Percentiles rank a stretch among this genome's conserved stretches.
Conservation (phyloP, 2,329 filamentous ascomycete genomes). For the Phialemoniopsis sp. region DNA sequence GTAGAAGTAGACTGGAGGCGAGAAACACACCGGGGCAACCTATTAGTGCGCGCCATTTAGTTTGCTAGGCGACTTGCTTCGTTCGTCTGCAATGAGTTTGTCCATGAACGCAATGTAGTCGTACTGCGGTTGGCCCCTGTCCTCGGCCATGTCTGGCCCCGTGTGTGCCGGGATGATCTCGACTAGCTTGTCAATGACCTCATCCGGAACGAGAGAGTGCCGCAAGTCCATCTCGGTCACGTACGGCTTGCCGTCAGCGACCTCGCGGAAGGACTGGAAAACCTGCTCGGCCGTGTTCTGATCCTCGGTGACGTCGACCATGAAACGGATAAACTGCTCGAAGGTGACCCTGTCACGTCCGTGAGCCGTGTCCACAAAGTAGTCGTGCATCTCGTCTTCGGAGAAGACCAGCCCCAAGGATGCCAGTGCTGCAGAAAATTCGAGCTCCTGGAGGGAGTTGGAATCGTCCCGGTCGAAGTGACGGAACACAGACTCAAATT, state of each 20-base stretch:
- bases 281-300: constrained; percentile 99
- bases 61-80: constrained; percentile 6
- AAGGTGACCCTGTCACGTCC: constrained; percentile 82
- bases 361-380: constrained; percentile 82
- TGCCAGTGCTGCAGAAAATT: constrained; percentile 94
- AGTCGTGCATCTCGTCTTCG: constrained; percentile 96
- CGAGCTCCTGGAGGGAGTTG: constrained; percentile 86
- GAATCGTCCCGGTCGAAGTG: constrained; percentile 94
- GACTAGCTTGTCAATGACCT: constrained; percentile 90
- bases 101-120: constrained; percentile 99
- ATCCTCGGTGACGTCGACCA: constrained; percentile 98
- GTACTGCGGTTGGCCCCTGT: constrained; percentile 80
- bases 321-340: constrained; percentile 98
- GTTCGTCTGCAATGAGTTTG: constrained; percentile 58
- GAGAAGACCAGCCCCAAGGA: constrained; percentile 93
- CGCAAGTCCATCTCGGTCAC: constrained; percentile 96
- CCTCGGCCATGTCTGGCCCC: constrained; percentile 80
- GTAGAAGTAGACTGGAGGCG: neutral
- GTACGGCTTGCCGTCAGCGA: constrained; percentile 97
- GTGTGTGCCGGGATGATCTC: constrained; percentile 80
- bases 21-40: neutral
- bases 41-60: constrained; percentile 2
- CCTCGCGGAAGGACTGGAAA: constrained; percentile 95
- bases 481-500: constrained; percentile 97
- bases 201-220: constrained; percentile 92